These are phyloP conservation scores for Vaccinium myrtillus DNA, from an alignment of 148 eudicot genomes.

Conservation along the genomic window DNA sequence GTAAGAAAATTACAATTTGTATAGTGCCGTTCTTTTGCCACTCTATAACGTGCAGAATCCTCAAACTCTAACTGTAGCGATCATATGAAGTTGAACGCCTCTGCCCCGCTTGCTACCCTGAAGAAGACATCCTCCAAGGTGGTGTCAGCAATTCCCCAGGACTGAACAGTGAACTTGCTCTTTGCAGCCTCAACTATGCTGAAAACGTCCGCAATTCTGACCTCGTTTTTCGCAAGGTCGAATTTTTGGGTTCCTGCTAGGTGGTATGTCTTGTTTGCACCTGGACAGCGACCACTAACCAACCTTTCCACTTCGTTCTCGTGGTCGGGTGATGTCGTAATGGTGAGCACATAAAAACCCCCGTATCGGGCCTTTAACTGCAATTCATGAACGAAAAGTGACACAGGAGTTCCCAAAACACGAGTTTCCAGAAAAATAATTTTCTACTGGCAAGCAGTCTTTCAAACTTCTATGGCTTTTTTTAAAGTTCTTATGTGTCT, in stretches of 20 bases:
- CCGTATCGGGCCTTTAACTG: slow-evolving; percentile 89
- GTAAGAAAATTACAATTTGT: background rate
- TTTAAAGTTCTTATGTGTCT: no score
- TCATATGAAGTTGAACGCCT: slow-evolving; percentile 25
- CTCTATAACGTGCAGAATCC: background rate
- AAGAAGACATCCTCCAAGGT: slow-evolving; percentile 84
- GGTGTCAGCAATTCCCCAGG: slow-evolving; percentile 84
- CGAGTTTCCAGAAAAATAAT: no score
- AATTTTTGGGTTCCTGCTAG: slow-evolving; percentile 74
- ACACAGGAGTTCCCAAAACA: no score
- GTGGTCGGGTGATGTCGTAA: slow-evolving; percentile 55
- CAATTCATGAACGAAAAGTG: background rate
- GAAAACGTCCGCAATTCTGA: slow-evolving; percentile 63
- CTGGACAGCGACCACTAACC: slow-evolving; percentile 41
- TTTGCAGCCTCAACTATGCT: slow-evolving; percentile 63
- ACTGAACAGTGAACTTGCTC: slow-evolving; percentile 55
- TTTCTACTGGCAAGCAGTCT: no score
- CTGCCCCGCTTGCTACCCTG: slow-evolving; percentile 65
- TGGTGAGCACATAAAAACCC: slow-evolving; percentile 63
- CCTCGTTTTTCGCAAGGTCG: slow-evolving; percentile 66
- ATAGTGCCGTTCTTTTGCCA: background rate
- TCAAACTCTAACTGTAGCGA: background rate
- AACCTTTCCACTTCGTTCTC: slow-evolving; percentile 54
- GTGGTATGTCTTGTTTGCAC: slow-evolving; percentile 69
- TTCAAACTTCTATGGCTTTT: no score